Conservation (phyloP, 495 filamentous ascomycete genomes). For the Bombardia bombarda region DNA sequence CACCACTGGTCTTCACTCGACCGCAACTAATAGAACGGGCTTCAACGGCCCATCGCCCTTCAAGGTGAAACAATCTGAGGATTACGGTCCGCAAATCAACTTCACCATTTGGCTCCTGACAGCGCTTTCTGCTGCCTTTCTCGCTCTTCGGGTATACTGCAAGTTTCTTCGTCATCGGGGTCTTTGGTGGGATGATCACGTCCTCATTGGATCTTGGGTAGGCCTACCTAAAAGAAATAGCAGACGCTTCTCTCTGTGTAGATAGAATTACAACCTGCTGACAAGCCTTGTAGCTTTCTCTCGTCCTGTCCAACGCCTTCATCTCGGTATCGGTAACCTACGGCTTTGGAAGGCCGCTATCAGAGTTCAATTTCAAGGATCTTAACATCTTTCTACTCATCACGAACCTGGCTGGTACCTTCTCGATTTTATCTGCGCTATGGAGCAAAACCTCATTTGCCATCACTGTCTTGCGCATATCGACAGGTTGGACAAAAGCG, state of each 20-base stretch:
- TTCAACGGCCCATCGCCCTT: constrained; percentile 3
- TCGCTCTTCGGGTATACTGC: constrained; percentile 28
- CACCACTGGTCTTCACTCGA: background rate
- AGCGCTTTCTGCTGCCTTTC: constrained; percentile 25
- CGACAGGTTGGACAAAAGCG: constrained; percentile 18
- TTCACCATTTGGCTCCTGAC: constrained; percentile 32
- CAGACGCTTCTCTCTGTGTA: too few relatives aligned
- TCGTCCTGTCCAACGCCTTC: constrained; percentile 54
- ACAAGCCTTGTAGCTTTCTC: constrained; percentile 6
- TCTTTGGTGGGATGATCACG: constrained; percentile 29
- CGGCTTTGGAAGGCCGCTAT: constrained; percentile 20
- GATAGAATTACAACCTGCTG: too few relatives aligned
- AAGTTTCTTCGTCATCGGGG: constrained; percentile 23
- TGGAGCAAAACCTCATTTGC: constrained; percentile 30
- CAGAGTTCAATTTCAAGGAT: constrained; percentile 15
- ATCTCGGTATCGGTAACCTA: constrained; percentile 41
- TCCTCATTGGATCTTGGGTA: constrained; percentile 33
- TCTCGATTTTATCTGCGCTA: constrained; percentile 24
- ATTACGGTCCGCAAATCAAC: constrained; percentile 32
- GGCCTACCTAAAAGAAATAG: too few relatives aligned
- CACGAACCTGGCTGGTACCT: constrained; percentile 21
- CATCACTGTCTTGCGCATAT: constrained; percentile 27
- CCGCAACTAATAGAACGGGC: constrained; percentile 1
- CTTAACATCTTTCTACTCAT: constrained; percentile 19
- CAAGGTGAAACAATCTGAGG: constrained; percentile 8